Percentiles rank a stretch among this genome's conserved stretches.
These are phyloP conservation scores for Cryptococcus depauperatus DNA, from an alignment of 1,284 basidiomycete genomes.

Conservation along the genomic window DNA sequence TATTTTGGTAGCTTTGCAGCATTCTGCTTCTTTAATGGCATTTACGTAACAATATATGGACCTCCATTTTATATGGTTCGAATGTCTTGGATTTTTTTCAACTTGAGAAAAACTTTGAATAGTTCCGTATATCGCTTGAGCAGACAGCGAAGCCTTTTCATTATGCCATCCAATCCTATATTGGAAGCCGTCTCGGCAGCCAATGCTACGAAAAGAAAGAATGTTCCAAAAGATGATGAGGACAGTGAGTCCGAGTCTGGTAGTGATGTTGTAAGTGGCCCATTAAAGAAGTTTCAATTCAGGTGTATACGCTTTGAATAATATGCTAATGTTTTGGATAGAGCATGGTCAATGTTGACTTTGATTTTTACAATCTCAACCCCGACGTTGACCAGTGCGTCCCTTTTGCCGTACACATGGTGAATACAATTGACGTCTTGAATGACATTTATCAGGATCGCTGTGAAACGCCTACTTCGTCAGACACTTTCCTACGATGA, in stretches of 20 bases:
- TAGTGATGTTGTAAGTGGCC: constrained; percentile 34
- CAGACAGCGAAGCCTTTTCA: too few relatives aligned
- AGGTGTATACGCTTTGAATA: neutral
- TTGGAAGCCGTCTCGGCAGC: constrained; percentile 17
- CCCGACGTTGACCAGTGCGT: constrained; percentile 63
- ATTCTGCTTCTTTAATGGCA: too few relatives aligned
- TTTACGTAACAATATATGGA: too few relatives aligned
- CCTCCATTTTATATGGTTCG: too few relatives aligned
- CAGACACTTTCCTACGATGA: constrained; percentile 81
- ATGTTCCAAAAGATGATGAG: constrained; percentile 35
- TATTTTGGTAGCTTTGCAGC: too few relatives aligned
- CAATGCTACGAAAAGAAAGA: constrained; percentile 31
- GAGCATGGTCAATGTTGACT: constrained; percentile 72
- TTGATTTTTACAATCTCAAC: constrained; percentile 84
- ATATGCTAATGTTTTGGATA: constrained; percentile 19
- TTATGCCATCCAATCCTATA: constrained; percentile 3
- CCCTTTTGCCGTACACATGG: neutral
- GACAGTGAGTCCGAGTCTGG: constrained; percentile 28
- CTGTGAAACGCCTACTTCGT: constrained; percentile 66
- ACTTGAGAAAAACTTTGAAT: too few relatives aligned
- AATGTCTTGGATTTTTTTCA: too few relatives aligned
- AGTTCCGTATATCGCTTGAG: too few relatives aligned
- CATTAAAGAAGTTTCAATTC: neutral
- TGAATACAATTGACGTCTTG: neutral
- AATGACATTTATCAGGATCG: constrained; percentile 49